phyloP scores from a whole-genome alignment of 805 yeast genomes.

The Debaryomyces maramus region DNA sequence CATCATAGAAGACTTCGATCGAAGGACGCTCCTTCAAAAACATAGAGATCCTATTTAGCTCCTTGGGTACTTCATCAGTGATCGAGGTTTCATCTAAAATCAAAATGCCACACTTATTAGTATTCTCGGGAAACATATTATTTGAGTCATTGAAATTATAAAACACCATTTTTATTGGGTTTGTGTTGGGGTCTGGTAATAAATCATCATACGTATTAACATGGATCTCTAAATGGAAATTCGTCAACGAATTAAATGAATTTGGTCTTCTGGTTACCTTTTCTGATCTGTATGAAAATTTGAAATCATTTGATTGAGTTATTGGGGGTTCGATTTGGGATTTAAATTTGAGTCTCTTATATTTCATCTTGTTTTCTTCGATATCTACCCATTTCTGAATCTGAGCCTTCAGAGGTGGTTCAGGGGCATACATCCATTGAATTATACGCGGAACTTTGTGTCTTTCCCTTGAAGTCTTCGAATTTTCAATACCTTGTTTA shows the following conservation, averaged over 20 bases:
- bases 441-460: background rate
- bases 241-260: conserved; percentile 49
- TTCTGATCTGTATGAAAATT: conserved; percentile 36
- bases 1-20: conserved; percentile 44
- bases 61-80: conserved; percentile 16
- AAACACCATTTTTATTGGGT: conserved; percentile 58
- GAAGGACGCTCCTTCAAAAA: conserved; percentile 4
- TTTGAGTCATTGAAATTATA: conserved; percentile 46
- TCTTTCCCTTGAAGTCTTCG: conserved; percentile 1
- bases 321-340: conserved; percentile 56
- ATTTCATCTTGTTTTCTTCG: conserved; percentile 11
- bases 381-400: conserved; percentile 36
- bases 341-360: conserved; percentile 16
- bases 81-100: conserved; percentile 12
- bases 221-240: conserved; percentile 70
- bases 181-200: conserved; percentile 65
- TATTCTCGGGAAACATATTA: conserved; percentile 11
- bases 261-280: conserved; percentile 36
- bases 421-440: conserved; percentile 47
- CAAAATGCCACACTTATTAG: conserved; percentile 17
- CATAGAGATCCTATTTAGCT: background rate
- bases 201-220: conserved; percentile 50
- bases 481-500: background rate
- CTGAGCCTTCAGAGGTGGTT: conserved; percentile 49
- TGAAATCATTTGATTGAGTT: conserved; percentile 40